Evolutionary conservation across 1,284 basidiomycete species (phyloP), one percentile per base, ranked within the genome.

Genomic region (Coriolopsis trogii): DNA sequence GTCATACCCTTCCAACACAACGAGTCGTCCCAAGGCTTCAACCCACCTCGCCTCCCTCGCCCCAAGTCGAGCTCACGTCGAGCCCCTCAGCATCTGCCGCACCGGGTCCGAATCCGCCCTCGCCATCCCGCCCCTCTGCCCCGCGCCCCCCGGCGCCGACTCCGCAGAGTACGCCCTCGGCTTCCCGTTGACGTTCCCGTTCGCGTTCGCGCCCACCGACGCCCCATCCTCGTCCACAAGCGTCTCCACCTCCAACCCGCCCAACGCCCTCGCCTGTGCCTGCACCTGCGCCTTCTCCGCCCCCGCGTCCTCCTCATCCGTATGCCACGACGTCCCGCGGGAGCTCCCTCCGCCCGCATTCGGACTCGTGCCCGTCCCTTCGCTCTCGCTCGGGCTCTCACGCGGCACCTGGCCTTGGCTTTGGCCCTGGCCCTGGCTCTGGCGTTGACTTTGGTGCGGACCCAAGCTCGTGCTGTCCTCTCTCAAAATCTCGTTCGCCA

Each of bases 401-500:
- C 48, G 46, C 42, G 30, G 28, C 41, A 39, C 26, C 25, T n/a
- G 6, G 1, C 39, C 25, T 25, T 16, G 15, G 13, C 41, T 44
- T 24, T 46, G 36, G 9, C 25, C 31, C 42, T 20, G 30, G 28
- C 25, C 20, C 23, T 31, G 31, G 29, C 13, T 38, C 34, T 34
- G 20, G 16, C 29, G 30, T 34, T 26, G 36, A 46, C 33, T 45
- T 40, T 13, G 25, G 42, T 26, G 25, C 31, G 15, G 46, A 40
- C 41, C 49, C 37, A 28, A 36, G 41, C 51, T 55, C 29, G 55
- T 51, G 33, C 50, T 53, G n/a, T 52, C 49, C 26, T 55, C 61
- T 6, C 55, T 38, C 44, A 73, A 45, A 43, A 79, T 76, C 68
- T 79, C 77, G 54, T 69, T 69, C 46, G 71, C 74, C 39, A 79